Percentiles rank a stretch among this genome's conserved stretches.
Evolutionary conservation across 2,329 filamentous ascomycete species (phyloP).

Genomic region (Penicillium psychrosexuale): DNA sequence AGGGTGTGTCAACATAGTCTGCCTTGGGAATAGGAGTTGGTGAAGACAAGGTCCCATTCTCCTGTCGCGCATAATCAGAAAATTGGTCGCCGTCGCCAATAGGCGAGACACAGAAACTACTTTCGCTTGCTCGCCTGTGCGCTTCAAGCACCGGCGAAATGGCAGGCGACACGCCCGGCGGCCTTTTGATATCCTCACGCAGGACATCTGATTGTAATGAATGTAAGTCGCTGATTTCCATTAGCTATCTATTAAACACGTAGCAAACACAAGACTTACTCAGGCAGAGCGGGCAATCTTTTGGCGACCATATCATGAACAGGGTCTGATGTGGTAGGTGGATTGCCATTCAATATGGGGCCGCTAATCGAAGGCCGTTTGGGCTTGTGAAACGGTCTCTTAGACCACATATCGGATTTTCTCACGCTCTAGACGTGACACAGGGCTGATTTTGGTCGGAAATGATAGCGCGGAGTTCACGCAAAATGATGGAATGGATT

Average conservation of each 20-base stretch:
- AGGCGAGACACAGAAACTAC: constrained; percentile 22
- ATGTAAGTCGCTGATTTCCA: constrained; percentile 8
- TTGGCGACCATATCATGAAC: constrained; percentile 29
- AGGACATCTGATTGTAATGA: constrained; percentile 1
- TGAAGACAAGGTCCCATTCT: constrained; percentile 4
- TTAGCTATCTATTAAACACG: background rate
- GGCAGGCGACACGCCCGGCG: constrained; percentile 17
- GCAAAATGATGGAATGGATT: background rate
- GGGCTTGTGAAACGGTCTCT: constrained; percentile 45
- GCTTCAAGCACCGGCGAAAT: constrained; percentile 10
- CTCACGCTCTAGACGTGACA: background rate
- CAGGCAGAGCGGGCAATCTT: constrained; percentile 29
- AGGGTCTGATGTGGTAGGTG: constrained; percentile 35
- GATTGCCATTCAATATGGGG: constrained; percentile 47
- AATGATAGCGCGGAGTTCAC: background rate
- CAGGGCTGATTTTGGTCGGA: background rate
- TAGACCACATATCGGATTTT: constrained; percentile 53
- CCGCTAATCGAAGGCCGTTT: constrained; percentile 46
- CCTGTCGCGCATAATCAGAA: constrained; percentile 3
- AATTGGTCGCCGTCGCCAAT: constrained; percentile 14
- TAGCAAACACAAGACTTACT: constrained; percentile 12
- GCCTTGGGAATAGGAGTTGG: constrained; percentile 4
- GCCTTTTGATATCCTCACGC: constrained; percentile 4
- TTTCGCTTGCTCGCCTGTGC: constrained; percentile 15
- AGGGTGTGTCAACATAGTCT: background rate